Evolutionary conservation across 202 grass and related monocot species (phyloP), one percentile per base, ranked within the genome.

Genomic region (Sporobolus alterniflorus): DNA sequence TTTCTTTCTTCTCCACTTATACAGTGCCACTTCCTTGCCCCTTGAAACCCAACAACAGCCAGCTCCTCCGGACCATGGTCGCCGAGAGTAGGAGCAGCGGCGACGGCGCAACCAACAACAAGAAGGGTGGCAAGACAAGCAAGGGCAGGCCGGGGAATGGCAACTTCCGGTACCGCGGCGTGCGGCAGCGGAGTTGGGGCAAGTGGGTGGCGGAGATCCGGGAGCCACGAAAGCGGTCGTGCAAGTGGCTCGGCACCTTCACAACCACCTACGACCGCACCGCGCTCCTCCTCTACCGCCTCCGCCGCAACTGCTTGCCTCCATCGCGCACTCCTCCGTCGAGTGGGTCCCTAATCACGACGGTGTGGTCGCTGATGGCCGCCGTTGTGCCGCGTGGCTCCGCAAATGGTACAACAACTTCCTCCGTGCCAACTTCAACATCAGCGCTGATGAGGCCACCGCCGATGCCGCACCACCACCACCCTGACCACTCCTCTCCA

Each of bases 131-230:
- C 78, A 82, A 56, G 1, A 73, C 64, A 1, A 64, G 80, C 6
- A 93, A 95, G 69, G 96, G 96, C 49, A 93, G 93, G 4, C 93
- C 93, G 18, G 96, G 96, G 64, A 96, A 98, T 68, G 85, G 73
- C 64, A 98, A 98, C 83, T 95, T 95, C 91, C 83, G 91, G 60
- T 96, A 94, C 84, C 90, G 95, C 7, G 92, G 95, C 21, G 95
- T 94, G 62, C 88, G 95, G 62, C 95, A 97, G 90, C 81, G 92
- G 49, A 97, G 95, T 90, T 92, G 95, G 92, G 94, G 95, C 12
- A 97, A 97, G 83, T 97, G 95, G 95, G 92, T 97, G 63, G 92
- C 95, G 20, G 95, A 97, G 88, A 97, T 97, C 78, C 90, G 95
- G 1, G 96, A 98, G 88, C 96, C 96, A 0, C 67, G 89, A 18